phyloP scores from a whole-genome alignment of 2,329 filamentous ascomycete genomes.

The Colletotrichum abscissum region DNA sequence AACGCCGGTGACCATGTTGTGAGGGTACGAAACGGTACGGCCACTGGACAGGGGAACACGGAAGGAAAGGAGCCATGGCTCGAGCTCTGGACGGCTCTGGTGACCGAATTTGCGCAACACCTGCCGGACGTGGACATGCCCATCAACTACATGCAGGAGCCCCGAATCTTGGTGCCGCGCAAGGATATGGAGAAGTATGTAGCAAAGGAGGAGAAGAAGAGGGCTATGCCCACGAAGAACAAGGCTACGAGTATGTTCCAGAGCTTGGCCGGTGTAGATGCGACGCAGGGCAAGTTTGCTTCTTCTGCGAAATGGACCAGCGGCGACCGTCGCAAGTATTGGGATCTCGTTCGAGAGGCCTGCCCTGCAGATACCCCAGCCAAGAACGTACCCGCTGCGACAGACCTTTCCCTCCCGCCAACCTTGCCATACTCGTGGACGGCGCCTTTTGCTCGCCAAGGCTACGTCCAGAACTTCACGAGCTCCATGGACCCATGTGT shows the following conservation, averaged over 20 bases:
- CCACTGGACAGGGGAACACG: conserved; percentile 51
- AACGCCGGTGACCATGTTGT: conserved; percentile 58
- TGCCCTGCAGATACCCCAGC: conserved; percentile 68
- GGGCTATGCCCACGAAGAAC: conserved; percentile 54
- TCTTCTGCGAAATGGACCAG: conserved; percentile 25
- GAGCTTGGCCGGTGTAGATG: conserved; percentile 51
- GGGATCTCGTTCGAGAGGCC: conserved; percentile 66
- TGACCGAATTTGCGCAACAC: conserved; percentile 61
- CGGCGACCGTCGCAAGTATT: conserved; percentile 54
- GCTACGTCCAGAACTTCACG: conserved; percentile 69
- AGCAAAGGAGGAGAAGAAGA: conserved; percentile 55
- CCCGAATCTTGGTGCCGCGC: conserved; percentile 70
- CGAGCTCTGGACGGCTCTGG: conserved; percentile 59
- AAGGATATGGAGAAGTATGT: conserved; percentile 65
- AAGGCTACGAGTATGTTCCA: conserved; percentile 57
- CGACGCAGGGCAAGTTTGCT: conserved; percentile 46
- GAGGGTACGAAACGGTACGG: conserved; percentile 58
- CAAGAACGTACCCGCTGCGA: conserved; percentile 46
- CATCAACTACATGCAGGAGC: conserved; percentile 73
- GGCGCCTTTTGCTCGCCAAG: conserved; percentile 52
- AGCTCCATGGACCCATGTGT: conserved; percentile 68
- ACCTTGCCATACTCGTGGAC: conserved; percentile 48
- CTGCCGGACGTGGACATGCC: conserved; percentile 75
- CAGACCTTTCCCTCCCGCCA: conserved; percentile 45
- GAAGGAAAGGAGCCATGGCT: conserved; percentile 56